phyloP scores from a whole-genome alignment of 192 early-diverging fungal species.

The Funneliformis mosseae region DNA sequence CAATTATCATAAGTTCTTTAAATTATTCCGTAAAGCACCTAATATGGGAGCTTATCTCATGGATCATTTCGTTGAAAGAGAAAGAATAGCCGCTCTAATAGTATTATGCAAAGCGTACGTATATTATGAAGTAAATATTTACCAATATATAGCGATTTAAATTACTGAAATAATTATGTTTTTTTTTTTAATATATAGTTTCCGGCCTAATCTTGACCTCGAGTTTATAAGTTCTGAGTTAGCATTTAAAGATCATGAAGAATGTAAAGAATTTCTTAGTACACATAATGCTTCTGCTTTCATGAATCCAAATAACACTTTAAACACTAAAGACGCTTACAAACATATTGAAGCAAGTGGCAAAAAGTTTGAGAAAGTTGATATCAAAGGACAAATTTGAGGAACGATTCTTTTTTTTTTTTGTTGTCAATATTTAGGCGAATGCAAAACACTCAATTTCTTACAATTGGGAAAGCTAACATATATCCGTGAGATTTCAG shows the following conservation, averaged over 20 bases:
- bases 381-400: constrained; percentile 79
- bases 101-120: constrained; percentile 78
- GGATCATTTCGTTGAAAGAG: constrained; percentile 89
- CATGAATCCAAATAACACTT: constrained; percentile 36
- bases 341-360: constrained; percentile 51
- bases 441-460: neutral
- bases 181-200: constrained; percentile 41
- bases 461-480: neutral
- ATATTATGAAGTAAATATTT: neutral
- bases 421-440: neutral
- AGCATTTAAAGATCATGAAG: constrained; percentile 58
- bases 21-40: constrained; percentile 73
- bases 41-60: constrained; percentile 90
- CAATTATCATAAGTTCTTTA: constrained; percentile 88
- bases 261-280: constrained; percentile 56
- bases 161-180: constrained; percentile 18
- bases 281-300: constrained; percentile 42
- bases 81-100: constrained; percentile 77
- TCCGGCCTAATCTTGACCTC: constrained; percentile 61
- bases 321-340: constrained; percentile 65
- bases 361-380: constrained; percentile 68
- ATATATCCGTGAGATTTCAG: neutral
- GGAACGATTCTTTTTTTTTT: neutral
- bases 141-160: neutral
- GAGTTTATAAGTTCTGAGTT: constrained; percentile 65